These are phyloP conservation scores for Saposhnikovia divaricata DNA, from an alignment of 129 eudicot species.

Conservation along the genomic window DNA sequence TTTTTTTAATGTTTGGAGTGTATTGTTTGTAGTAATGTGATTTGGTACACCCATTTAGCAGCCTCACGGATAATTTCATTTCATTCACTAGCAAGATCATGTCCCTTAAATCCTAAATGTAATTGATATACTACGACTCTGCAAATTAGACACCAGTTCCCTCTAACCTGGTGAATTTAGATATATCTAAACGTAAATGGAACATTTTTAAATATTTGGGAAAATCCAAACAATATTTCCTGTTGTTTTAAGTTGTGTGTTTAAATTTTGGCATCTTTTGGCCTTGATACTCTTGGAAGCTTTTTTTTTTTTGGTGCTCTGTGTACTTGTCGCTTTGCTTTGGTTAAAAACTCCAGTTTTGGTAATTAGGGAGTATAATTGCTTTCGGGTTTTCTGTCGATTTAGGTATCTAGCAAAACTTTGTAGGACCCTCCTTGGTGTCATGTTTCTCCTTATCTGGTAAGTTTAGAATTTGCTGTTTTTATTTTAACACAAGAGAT, in stretches of 20 bases:
- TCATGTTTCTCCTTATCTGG: conserved; percentile 44
- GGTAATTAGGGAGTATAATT: conserved; percentile 36
- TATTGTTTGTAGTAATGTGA: neutral
- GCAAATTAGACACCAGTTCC: neutral
- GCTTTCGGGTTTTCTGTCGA: conserved; percentile 30
- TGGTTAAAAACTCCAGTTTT: neutral
- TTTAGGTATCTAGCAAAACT: conserved; percentile 80
- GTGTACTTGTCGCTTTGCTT: conserved; percentile 2
- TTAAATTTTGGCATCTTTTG: neutral
- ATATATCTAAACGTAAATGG: no score
- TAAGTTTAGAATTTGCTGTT: conserved; percentile 24
- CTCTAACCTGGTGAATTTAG: neutral
- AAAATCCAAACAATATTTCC: neutral
- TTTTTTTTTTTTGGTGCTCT: neutral
- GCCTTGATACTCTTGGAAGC: neutral
- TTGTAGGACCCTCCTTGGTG: conserved; percentile 53
- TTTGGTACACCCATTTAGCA: no score
- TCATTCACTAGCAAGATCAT: no score
- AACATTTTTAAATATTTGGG: no score
- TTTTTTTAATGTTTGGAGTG: no score
- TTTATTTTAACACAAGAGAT: conserved; percentile 6
- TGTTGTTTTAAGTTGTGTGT: no score
- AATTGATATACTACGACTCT: neutral
- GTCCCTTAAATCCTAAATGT: no score
- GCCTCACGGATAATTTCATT: no score